Percentiles rank a stretch among this genome's conserved stretches.
Evolutionary conservation across 768 basidiomycete genomes (phyloP).

Genomic region (Gymnopilus dilepis): DNA sequence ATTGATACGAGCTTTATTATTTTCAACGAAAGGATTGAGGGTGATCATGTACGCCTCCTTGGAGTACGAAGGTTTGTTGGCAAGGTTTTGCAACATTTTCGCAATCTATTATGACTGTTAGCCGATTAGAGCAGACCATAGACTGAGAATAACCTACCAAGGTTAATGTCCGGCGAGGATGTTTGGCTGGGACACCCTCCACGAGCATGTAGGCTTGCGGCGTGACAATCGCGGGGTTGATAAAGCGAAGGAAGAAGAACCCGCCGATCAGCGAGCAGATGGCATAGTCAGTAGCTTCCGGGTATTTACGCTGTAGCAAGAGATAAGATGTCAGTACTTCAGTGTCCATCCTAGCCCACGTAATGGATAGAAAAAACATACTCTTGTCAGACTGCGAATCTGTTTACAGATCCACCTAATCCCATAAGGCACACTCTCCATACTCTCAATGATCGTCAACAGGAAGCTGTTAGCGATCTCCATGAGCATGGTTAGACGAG

Average conservation of each 20-base stretch:
- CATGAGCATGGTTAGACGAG: conserved; percentile 98
- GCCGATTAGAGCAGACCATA: not conserved
- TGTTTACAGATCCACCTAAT: conserved; percentile 99
- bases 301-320: conserved; percentile 86
- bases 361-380: conserved; percentile 45
- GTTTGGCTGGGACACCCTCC: conserved; percentile 96
- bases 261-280: conserved; percentile 99
- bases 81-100: conserved; percentile 99
- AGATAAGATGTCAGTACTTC: too few relatives aligned
- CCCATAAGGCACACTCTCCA: conserved; percentile 98
- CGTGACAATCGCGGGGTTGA: conserved; percentile 98
- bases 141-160: conserved; percentile 53
- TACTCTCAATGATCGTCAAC: conserved; percentile 95
- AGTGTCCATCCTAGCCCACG: too few relatives aligned
- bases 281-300: conserved; percentile 97
- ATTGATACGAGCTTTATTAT: conserved; percentile 97
- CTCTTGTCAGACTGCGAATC: conserved; percentile 94
- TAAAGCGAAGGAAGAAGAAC: conserved; percentile 99
- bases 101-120: conserved; percentile 69
- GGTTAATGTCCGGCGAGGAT: conserved; percentile 94
- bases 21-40: conserved; percentile 97
- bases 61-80: conserved; percentile 97
- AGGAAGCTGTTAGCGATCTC: conserved; percentile 99
- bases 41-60: conserved; percentile 99
- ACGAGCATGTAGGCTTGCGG: conserved; percentile 99